Evolutionary conservation across 306 rosid species (phyloP).

Genomic region (Prunus mira): DNA sequence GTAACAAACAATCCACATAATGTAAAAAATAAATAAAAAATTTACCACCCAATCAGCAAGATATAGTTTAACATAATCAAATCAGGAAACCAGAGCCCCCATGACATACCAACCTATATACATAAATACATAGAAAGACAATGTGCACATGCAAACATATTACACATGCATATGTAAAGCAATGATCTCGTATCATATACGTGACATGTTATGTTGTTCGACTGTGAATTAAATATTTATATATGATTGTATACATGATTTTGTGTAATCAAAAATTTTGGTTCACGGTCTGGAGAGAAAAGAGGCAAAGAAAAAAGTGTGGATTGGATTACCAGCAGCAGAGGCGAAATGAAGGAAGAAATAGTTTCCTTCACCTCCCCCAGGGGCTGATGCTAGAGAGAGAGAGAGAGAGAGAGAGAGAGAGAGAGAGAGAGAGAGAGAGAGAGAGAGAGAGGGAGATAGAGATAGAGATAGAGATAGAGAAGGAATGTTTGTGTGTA

Average conservation of each 20-base stretch:
- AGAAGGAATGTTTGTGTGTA: not conserved
- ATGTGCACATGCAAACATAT: not conserved
- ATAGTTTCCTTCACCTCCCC: not conserved
- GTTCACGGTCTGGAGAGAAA: not conserved
- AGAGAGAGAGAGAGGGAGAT: not conserved
- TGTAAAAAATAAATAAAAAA: not conserved
- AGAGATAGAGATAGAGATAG: not conserved
- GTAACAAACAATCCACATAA: not conserved
- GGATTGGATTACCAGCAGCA: conserved; percentile 1
- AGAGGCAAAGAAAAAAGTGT: not conserved
- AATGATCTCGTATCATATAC: not conserved
- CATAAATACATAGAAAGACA: not conserved
- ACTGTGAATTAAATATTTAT: not conserved
- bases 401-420: not conserved
- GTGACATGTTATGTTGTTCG: not conserved
- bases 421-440: not conserved
- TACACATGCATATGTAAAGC: not conserved
- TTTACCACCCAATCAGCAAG: too few species aligned
- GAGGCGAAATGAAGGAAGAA: conserved; percentile 3
- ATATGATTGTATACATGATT: not conserved
- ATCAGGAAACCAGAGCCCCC: not conserved
- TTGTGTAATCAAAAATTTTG: not conserved
- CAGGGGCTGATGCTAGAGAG: conserved; percentile 5
- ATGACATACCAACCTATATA: not conserved
- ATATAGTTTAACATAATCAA: too few species aligned